phyloP scores from a whole-genome alignment of 2,329 filamentous ascomycete genomes.

The Fusarium sp. region DNA sequence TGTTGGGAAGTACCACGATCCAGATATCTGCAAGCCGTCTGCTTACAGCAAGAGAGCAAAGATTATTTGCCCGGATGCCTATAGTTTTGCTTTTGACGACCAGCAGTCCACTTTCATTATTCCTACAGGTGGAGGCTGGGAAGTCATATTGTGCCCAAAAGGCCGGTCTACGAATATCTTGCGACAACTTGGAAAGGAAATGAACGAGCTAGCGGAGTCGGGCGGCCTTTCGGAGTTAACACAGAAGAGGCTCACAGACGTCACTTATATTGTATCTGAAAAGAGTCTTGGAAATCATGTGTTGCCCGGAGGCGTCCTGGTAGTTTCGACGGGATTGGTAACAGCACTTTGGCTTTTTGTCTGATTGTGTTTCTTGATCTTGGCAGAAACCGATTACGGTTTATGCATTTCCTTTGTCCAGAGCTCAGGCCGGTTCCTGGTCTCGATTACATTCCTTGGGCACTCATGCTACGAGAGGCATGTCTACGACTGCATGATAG shows the following conservation, averaged over 20 bases:
- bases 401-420: conserved; percentile 13
- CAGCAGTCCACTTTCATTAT: conserved; percentile 70
- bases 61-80: conserved; percentile 83
- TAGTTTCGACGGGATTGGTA: conserved; percentile 19
- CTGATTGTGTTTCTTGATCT: conserved; percentile 7
- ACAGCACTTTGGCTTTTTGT: conserved; percentile 31
- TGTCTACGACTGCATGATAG: conserved; percentile 22
- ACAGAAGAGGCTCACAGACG: conserved; percentile 48
- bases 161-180: conserved; percentile 71
- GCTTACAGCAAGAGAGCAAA: conserved; percentile 78
- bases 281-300: conserved; percentile 41
- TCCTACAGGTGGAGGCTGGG: conserved; percentile 77
- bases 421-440: conserved; percentile 33
- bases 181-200: conserved; percentile 60
- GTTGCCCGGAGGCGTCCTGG: conserved; percentile 24
- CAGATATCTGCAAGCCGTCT: conserved; percentile 72
- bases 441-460: conserved; percentile 3
- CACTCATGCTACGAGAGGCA: not conserved
- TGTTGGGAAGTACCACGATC: conserved; percentile 73
- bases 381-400: not conserved
- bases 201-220: conserved; percentile 59
- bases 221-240: conserved; percentile 52
- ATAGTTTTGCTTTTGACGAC: conserved; percentile 78
- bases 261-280: conserved; percentile 51
- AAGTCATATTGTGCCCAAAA: conserved; percentile 80